Conservation (phyloP, 2,329 filamentous ascomycete genomes). For the Alternaria gaisen region DNA sequence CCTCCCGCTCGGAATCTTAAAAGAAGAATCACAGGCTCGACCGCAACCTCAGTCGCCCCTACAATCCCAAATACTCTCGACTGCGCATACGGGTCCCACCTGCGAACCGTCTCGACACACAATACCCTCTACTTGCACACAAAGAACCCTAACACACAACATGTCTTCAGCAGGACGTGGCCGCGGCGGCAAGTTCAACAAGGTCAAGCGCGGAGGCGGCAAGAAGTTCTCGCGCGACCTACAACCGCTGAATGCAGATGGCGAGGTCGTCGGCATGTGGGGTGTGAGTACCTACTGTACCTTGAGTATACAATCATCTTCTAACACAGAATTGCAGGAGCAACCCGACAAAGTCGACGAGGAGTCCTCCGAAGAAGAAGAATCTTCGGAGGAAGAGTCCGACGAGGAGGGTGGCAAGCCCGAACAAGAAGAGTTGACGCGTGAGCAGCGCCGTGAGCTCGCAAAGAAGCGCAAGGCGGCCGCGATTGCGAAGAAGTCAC, state of each 20-base stretch:
- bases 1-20: constrained; percentile 2
- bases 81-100: constrained; percentile 7
- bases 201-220: constrained; percentile 91
- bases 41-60: not conserved
- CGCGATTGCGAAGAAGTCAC: constrained; percentile 79
- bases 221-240: constrained; percentile 96
- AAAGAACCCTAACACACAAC: constrained; percentile 29
- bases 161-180: constrained; percentile 70
- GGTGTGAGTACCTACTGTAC: constrained; percentile 60
- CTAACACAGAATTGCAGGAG: constrained; percentile 40
- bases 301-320: not conserved
- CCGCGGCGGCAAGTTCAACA: constrained; percentile 92
- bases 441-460: constrained; percentile 85
- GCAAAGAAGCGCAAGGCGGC: constrained; percentile 93
- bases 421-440: constrained; percentile 70
- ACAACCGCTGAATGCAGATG: constrained; percentile 85
- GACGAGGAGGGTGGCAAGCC: constrained; percentile 53
- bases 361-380: constrained; percentile 49
- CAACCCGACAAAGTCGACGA: constrained; percentile 62
- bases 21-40: not conserved
- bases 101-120: constrained; percentile 8
- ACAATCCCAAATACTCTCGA: not conserved
- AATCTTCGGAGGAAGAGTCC: constrained; percentile 57
- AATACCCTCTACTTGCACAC: constrained; percentile 6
- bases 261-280: constrained; percentile 91